These are phyloP conservation scores for Cardamine chenopodiifolia DNA, from an alignment of 345 rosid species.

Conservation along the genomic window DNA sequence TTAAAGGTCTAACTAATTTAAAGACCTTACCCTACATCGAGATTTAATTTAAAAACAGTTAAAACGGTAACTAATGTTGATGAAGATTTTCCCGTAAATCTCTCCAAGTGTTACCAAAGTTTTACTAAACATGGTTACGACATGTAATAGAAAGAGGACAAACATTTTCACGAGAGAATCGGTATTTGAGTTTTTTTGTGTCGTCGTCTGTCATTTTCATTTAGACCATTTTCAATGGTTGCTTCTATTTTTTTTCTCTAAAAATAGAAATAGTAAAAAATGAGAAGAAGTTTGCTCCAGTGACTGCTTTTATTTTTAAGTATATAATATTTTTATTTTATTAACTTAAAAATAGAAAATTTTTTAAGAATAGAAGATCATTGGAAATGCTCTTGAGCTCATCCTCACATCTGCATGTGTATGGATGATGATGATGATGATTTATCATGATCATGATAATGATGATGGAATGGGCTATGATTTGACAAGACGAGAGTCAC, in stretches of 20 bases:
- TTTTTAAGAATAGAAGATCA: too few relatives aligned
- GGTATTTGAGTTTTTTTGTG: conserved; percentile 17
- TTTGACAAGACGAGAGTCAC: conserved; percentile 43
- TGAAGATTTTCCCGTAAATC: neutral
- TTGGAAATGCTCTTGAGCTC: too few relatives aligned
- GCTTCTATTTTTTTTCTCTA: too few relatives aligned
- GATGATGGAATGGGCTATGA: conserved; percentile 40
- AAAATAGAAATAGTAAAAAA: too few relatives aligned
- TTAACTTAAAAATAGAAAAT: too few relatives aligned
- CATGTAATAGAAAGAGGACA: conserved; percentile 24
- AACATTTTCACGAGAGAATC: conserved; percentile 30
- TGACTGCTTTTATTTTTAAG: too few relatives aligned
- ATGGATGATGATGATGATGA: conserved; percentile 5
- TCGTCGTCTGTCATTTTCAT: conserved; percentile 1
- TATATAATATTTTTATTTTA: too few relatives aligned
- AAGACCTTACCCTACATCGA: conserved; percentile 28
- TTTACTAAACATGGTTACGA: conserved; percentile 23
- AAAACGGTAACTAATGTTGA: conserved; percentile 7
- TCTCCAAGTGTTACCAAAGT: conserved; percentile 10
- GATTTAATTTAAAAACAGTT: neutral
- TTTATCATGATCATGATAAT: conserved; percentile 13
- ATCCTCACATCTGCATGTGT: conserved; percentile 29
- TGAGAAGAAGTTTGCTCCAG: too few relatives aligned
- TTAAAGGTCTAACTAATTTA: neutral
- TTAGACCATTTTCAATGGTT: too few relatives aligned